Evolutionary conservation across 805 yeast species (phyloP), one percentile per base, ranked within the genome.

Genomic region (Hanseniaspora vineae): DNA sequence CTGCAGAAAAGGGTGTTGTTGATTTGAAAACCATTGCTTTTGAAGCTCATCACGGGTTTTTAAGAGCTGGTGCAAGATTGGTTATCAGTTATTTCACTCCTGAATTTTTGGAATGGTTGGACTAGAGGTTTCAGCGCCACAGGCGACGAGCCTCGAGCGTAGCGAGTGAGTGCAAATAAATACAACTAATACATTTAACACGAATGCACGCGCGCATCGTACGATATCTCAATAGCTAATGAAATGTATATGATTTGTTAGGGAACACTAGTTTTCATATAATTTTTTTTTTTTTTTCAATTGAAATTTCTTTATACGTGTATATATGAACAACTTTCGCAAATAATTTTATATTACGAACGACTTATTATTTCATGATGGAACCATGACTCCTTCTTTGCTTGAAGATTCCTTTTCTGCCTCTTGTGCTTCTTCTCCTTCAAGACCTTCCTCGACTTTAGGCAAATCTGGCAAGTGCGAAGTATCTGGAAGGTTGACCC

Each of bases 61-160:
- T 90, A 51, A 78, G 98, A 65, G 98, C 98, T 0, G 98, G 98
- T 50, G 97, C 97, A 14, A 78, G 88, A 59, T 68, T 92, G 56
- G 78, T 92, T 50, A 88, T 92, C 56, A 78, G 95, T 44, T 92
- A 92, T 67, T 86, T 92, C 61, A 84, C 97, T 2, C 98, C 98
- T 10, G 95, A 90, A 58, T 88, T 92, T 58, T 73, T 92, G 60
- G 96, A 86, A 39, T 92, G 98, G 98, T 72, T 52, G 71, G 65
- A 44, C n/a, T n/a, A n/a, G n/a, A n/a, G n/a, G n/a, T n/a, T n/a
- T n/a, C n/a, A n/a, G n/a, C n/a, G n/a, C n/a, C n/a, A n/a, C n/a
- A n/a, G n/a, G n/a, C n/a, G n/a, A n/a, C n/a, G n/a, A n/a, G n/a
- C n/a, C n/a, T n/a, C n/a, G n/a, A n/a, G n/a, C n/a, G n/a, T n/a